phyloP scores from a whole-genome alignment of 2,329 filamentous ascomycete species.

The Fusarium neocosmosporiellum region DNA sequence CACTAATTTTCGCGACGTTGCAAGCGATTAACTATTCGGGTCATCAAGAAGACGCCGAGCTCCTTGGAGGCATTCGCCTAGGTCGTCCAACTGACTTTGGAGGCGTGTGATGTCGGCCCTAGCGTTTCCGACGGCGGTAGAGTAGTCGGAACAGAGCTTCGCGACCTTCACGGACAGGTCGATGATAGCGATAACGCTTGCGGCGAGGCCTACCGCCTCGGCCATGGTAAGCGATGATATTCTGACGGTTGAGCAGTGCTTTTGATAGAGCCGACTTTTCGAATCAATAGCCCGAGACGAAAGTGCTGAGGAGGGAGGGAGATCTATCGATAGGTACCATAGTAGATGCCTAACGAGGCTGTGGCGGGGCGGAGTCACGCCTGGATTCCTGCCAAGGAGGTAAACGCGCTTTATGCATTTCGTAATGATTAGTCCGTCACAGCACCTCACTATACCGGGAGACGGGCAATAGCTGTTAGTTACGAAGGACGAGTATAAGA shows the following conservation, averaged over 20 bases:
- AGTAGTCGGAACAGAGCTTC: not conserved
- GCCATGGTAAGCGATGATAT: not conserved
- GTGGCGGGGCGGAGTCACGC: not conserved
- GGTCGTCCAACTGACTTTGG: not conserved
- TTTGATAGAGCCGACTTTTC: not conserved
- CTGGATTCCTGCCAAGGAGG: too few relatives aligned
- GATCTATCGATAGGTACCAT: not conserved
- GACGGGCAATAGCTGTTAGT: too few relatives aligned
- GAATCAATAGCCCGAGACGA: not conserved
- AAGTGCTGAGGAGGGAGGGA: not conserved
- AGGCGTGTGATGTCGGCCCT: slow-evolving; percentile 6
- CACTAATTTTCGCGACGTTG: slow-evolving; percentile 4
- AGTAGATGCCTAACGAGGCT: slow-evolving; percentile 2
- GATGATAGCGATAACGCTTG: slow-evolving; percentile 4
- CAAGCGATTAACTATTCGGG: not conserved
- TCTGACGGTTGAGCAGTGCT: not conserved
- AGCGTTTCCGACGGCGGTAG: slow-evolving; percentile 1
- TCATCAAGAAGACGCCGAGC: not conserved
- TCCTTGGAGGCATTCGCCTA: slow-evolving; percentile 1
- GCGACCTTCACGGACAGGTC: slow-evolving; percentile 6
- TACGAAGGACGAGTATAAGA: too few relatives aligned
- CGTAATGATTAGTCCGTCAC: too few relatives aligned
- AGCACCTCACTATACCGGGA: too few relatives aligned
- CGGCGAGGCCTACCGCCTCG: not conserved
- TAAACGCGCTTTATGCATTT: too few relatives aligned